phyloP scores from a whole-genome alignment of 352 stramenopile species.

The Phytophthora hybrid region DNA sequence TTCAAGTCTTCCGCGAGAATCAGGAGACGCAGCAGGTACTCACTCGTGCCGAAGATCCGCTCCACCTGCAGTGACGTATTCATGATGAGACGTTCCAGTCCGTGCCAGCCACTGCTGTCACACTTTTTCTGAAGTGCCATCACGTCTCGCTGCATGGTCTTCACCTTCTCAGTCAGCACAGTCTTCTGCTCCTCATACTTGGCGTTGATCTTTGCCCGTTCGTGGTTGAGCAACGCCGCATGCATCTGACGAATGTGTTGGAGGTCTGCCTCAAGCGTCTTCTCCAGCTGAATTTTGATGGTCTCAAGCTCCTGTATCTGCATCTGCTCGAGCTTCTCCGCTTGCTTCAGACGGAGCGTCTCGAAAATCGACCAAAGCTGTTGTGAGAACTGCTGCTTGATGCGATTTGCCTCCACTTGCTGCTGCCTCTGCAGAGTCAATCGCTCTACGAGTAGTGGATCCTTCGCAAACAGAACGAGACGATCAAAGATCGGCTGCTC shows the following conservation, averaged over 20 bases:
- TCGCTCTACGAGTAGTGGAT: slow-evolving; percentile 66
- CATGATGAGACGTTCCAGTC: slow-evolving; percentile 65
- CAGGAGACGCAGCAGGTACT: slow-evolving; percentile 75
- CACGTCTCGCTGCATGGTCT: slow-evolving; percentile 54
- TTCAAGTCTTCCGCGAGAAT: slow-evolving; percentile 82
- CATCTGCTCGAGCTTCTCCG: slow-evolving; percentile 50
- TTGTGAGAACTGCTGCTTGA: slow-evolving; percentile 56
- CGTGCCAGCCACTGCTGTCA: slow-evolving; percentile 61
- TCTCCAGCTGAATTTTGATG: slow-evolving; percentile 57
- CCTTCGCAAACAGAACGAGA: slow-evolving; percentile 71
- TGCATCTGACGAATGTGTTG: slow-evolving; percentile 74
- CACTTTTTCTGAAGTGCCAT: slow-evolving; percentile 59
- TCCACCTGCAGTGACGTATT: slow-evolving; percentile 66
- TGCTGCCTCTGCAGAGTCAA: slow-evolving; percentile 60
- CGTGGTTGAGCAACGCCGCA: slow-evolving; percentile 55
- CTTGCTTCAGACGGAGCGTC: slow-evolving; percentile 45
- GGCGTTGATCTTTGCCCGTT: slow-evolving; percentile 68
- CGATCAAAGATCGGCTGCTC: slow-evolving; percentile 76
- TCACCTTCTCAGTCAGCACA: slow-evolving; percentile 46
- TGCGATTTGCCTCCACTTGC: slow-evolving; percentile 55
- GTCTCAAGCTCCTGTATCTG: slow-evolving; percentile 47
- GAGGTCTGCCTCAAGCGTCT: slow-evolving; percentile 66
- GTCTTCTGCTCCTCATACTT: slow-evolving; percentile 65
- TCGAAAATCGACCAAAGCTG: slow-evolving; percentile 64
- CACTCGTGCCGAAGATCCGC: slow-evolving; percentile 72